Evolutionary conservation across 208 protist genomes (phyloP), one percentile per base, ranked within the genome.

Genomic region (Wallacemonas sp.): DNA sequence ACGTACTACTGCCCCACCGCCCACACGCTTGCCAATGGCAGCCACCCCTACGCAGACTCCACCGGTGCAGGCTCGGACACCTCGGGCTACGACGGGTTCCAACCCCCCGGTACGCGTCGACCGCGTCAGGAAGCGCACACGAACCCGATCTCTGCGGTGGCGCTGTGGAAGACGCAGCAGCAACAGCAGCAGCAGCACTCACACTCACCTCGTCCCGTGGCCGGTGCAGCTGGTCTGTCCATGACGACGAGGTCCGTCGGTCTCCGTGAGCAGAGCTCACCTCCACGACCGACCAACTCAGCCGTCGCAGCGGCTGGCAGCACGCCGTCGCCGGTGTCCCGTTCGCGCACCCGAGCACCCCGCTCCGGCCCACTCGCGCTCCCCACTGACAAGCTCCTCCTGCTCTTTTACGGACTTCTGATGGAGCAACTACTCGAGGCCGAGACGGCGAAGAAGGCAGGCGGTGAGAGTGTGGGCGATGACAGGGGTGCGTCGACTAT

Each of bases 341-440:
- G 22, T 57, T 44, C 3, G 34, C 57, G 3, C 44, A 39, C 0
- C 45, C 57, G 21, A 30, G 58, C 24, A 39, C 48, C 19, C 13
- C 50, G 32, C 26, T 58, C 41, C 37, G 52, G 21, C 57, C 62
- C 15, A 36, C 62, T 34, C 2, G 66, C 78, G 10, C 48, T 45
- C 10, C 71, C 67, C 8, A 71, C 66, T 29, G 69, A 78, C 21
- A 72, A 78, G 61, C 71, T 64, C 46, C 68, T 85, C 24, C 71
- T 85, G 2, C 46, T 71, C 44, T 85, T 81, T 45, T 85, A 85
- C 65, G 77, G 71, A 32, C 68, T 81, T 5, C 74, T 85, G 4
- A 63, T 85, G 21, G 63, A 74, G 33, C 66, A 68, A 3, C 66
- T 85, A 22, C 63, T 55, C 39, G 54, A 68, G 48, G 39, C 19